Conservation (phyloP, 148 eudicot genomes). For the Rhododendron mucronatum region DNA sequence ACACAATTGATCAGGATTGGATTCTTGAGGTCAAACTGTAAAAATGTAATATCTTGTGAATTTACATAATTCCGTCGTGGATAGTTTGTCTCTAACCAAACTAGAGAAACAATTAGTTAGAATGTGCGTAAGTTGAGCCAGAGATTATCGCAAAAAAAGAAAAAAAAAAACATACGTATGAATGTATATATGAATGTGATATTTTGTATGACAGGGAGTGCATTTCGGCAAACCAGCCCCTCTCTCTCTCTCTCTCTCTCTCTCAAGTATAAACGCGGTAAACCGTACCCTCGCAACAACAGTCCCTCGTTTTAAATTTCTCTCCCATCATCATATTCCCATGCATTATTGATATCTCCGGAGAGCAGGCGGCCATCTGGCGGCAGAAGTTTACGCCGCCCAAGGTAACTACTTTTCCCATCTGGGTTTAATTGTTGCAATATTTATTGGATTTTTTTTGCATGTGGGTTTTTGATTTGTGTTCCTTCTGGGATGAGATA, state of each 20-base stretch:
- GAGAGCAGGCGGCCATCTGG: background rate
- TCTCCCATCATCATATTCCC: background rate
- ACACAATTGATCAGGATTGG: rapidly evolving
- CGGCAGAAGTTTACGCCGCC: background rate
- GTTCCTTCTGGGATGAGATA: background rate
- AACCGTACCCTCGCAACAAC: background rate
- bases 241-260: background rate
- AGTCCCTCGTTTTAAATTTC: background rate
- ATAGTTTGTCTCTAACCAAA: too few species aligned
- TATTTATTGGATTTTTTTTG: background rate
- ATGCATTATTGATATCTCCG: background rate
- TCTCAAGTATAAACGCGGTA: too few species aligned
- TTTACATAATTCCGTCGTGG: rapidly evolving
- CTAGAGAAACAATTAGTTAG: too few species aligned
- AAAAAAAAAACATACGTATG: background rate
- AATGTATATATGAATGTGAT: background rate
- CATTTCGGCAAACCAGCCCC: background rate
- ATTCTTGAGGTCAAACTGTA: rapidly evolving
- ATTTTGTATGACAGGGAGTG: background rate
- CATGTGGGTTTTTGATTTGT: background rate
- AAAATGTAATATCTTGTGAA: too few species aligned
- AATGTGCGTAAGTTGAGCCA: rapidly evolving
- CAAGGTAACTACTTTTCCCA: constrained; percentile 7
- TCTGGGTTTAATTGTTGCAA: background rate
- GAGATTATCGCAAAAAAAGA: rapidly evolving